phyloP scores from a whole-genome alignment of 2,329 filamentous ascomycete species.

The Talaromyces verruculosus region DNA sequence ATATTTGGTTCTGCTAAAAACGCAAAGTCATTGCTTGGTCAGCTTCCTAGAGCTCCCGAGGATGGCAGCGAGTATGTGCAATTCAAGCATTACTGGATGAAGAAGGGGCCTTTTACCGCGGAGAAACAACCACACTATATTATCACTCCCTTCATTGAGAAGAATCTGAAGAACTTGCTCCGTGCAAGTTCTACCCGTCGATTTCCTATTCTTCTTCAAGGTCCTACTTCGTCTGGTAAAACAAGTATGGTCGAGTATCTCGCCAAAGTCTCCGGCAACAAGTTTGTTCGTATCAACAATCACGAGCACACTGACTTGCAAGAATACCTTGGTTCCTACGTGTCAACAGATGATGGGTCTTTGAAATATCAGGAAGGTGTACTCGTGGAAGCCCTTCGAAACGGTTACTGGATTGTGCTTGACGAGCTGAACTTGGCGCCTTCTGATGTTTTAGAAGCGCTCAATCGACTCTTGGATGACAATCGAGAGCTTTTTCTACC shows the following conservation, averaged over 20 bases:
- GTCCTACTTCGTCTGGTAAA: constrained; percentile 94
- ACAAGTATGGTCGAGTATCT: constrained; percentile 99
- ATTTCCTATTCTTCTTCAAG: constrained; percentile 93
- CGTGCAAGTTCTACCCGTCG: constrained; percentile 86
- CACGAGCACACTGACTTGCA: constrained; percentile 98
- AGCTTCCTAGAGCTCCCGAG: constrained; percentile 72
- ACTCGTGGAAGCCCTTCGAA: constrained; percentile 84
- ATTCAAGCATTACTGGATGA: constrained; percentile 89
- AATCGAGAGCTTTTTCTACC: constrained; percentile 94
- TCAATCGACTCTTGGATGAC: constrained; percentile 93
- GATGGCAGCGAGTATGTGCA: constrained; percentile 78
- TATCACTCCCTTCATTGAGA: constrained; percentile 90
- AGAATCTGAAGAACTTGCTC: constrained; percentile 91
- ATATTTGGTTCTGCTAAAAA: constrained; percentile 71
- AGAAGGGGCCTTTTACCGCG: constrained; percentile 66
- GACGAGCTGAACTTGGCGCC: constrained; percentile 97
- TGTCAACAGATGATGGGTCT: constrained; percentile 80
- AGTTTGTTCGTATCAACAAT: constrained; percentile 98
- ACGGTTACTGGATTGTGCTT: constrained; percentile 96
- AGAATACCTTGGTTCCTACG: constrained; percentile 93
- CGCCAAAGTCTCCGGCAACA: constrained; percentile 94
- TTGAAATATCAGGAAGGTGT: constrained; percentile 91
- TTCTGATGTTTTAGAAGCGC: constrained; percentile 91
- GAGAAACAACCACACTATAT: constrained; percentile 87
- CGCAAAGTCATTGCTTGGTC: constrained; percentile 70